These are phyloP conservation scores for Venturia asperata DNA, from an alignment of 2,329 filamentous ascomycete genomes.

Conservation along the genomic window DNA sequence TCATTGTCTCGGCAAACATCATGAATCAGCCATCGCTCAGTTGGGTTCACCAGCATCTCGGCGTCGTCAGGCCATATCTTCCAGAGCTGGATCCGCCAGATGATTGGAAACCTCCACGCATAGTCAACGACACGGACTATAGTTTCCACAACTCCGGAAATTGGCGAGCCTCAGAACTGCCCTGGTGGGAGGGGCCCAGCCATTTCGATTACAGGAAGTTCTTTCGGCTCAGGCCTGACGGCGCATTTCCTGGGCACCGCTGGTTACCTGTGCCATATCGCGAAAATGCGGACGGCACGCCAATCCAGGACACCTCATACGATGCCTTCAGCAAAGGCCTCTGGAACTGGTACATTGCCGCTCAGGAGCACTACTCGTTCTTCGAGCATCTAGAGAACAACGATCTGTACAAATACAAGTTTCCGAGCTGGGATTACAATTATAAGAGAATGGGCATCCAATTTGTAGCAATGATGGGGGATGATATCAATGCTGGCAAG, in stretches of 20 bases:
- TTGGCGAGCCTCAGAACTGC: conserved; percentile 39
- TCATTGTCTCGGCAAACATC: conserved; percentile 49
- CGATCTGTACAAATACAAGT: conserved; percentile 24
- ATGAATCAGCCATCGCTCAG: conserved; percentile 50
- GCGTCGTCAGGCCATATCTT: conserved; percentile 47
- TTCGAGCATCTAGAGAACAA: conserved; percentile 25
- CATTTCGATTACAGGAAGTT: conserved; percentile 23
- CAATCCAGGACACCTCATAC: conserved; percentile 45
- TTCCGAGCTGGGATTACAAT: conserved; percentile 40
- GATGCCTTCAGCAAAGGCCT: conserved; percentile 39
- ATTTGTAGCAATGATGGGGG: conserved; percentile 48
- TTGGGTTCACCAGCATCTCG: conserved; percentile 49
- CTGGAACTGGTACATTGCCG: conserved; percentile 45
- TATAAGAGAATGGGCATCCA: conserved; percentile 48
- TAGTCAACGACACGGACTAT: background rate
- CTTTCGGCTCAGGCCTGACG: conserved; percentile 27
- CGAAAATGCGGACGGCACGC: conserved; percentile 37
- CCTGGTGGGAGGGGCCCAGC: conserved; percentile 28
- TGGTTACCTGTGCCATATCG: conserved; percentile 42
- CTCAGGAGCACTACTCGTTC: conserved; percentile 40
- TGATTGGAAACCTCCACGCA: background rate
- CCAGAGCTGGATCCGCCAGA: conserved; percentile 36
- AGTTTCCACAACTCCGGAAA: conserved; percentile 9
- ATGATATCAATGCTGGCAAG: conserved; percentile 41
- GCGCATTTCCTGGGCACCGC: conserved; percentile 36